phyloP scores from a whole-genome alignment of 2,329 filamentous ascomycete genomes.

The Aureobasidium sp. region DNA sequence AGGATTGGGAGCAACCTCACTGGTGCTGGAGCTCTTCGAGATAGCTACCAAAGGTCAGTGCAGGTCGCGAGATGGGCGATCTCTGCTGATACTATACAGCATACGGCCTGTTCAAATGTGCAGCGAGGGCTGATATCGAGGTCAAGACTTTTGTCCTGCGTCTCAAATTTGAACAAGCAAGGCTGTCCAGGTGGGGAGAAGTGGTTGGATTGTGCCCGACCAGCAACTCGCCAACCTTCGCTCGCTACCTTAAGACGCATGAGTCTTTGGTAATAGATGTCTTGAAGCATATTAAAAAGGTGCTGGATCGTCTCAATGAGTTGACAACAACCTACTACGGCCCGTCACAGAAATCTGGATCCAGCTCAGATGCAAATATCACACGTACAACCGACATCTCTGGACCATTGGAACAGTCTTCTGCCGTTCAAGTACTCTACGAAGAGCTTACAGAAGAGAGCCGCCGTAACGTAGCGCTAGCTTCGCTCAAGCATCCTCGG shows the following conservation, averaged over 20 bases:
- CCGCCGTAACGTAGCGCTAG: neutral
- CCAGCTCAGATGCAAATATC: neutral
- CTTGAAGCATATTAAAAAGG: neutral
- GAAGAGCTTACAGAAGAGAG: neutral
- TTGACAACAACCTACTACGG: neutral
- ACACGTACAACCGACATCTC: neutral
- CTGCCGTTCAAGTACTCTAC: neutral
- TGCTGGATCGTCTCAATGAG: neutral
- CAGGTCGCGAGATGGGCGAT: neutral
- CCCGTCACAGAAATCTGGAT: neutral
- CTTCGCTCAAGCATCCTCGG: neutral
- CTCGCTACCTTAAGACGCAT: neutral
- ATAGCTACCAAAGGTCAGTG: neutral
- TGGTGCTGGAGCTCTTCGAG: neutral
- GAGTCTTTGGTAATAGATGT: neutral
- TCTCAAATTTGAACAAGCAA: neutral
- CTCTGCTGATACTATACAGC: neutral
- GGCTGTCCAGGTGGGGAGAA: neutral
- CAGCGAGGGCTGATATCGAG: neutral
- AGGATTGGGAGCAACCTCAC: neutral
- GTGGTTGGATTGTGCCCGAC: neutral
- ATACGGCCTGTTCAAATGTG: neutral
- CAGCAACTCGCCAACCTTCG: neutral
- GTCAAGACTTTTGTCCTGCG: neutral
- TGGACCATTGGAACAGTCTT: neutral